These are phyloP conservation scores for Fusarium incarnatum DNA, from an alignment of 2,329 filamentous ascomycete genomes.

Conservation along the genomic window DNA sequence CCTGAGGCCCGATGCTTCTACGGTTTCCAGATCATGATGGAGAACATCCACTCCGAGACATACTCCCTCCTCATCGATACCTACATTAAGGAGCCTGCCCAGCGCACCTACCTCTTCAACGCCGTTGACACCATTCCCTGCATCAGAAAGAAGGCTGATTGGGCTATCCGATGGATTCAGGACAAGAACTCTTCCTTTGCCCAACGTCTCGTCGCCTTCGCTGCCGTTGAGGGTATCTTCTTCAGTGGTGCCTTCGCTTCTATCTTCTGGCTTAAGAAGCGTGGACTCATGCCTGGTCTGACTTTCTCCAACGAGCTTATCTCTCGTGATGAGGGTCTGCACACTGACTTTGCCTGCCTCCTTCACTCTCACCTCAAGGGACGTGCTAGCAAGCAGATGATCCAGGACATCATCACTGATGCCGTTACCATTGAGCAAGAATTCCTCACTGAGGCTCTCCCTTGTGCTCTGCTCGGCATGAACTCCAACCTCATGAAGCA, in stretches of 20 bases:
- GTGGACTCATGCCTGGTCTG: slow-evolving; percentile 96
- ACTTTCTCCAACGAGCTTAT: slow-evolving; percentile 99
- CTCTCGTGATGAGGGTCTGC: slow-evolving; percentile 98
- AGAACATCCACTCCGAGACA: slow-evolving; percentile 99
- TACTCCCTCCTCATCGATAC: slow-evolving; percentile 99
- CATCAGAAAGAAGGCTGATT: slow-evolving; percentile 98
- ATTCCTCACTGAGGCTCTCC: slow-evolving; percentile 95
- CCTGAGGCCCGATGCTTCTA: slow-evolving; percentile 99
- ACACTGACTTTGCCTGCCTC: slow-evolving; percentile 98
- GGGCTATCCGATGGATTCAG: slow-evolving; percentile 94
- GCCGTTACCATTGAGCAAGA: slow-evolving; percentile 96
- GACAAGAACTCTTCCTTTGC: slow-evolving; percentile 96
- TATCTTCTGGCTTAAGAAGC: slow-evolving; percentile 99
- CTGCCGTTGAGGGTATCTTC: slow-evolving; percentile 99
- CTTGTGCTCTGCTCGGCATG: slow-evolving; percentile 95
- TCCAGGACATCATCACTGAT: slow-evolving; percentile 91
- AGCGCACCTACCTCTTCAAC: slow-evolving; percentile 95
- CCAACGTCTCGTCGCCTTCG: slow-evolving; percentile 94
- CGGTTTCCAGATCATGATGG: slow-evolving; percentile 99
- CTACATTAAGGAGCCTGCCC: slow-evolving; percentile 97
- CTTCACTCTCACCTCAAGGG: slow-evolving; percentile 97
- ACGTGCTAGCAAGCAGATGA: slow-evolving; percentile 83
- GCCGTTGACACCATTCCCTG: slow-evolving; percentile 99
- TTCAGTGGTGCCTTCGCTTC: slow-evolving; percentile 98
- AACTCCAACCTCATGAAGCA: slow-evolving; percentile 98